Base-by-base conservation (phyloP, 2,329 filamentous ascomycete species). In the Cylindrodendrum hubeiense region DNA sequence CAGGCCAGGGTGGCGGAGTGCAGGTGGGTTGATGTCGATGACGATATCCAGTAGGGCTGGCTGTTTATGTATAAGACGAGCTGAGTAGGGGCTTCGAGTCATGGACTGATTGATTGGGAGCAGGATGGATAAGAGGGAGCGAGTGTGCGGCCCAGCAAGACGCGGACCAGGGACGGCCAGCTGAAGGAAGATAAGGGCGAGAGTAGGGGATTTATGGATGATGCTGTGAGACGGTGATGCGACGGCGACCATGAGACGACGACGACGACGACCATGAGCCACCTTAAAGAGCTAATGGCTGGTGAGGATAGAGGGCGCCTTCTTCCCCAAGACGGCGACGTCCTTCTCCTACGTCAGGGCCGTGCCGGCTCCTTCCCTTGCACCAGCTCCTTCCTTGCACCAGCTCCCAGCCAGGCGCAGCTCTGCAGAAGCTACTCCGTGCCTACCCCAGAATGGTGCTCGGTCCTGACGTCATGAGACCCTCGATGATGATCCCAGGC, bases 401-500 rank as follows among this genome's bases (percentile, higher is more conserved):
- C 22, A 13, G 46, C 15, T n/a, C 5, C 15, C 37, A n/a, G 41
- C 39, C 52, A 55, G 39, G 52, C 52, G 53, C 39, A 56, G 53
- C 37, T 30, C 39, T 28, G 46, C 39, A 47, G 37, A 33, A 46
- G 53, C 68, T 72, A 70, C 71, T 69, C 71, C 72, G 37, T 24
- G 39, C 50, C 68, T 72, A 70, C 71, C 71, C 71, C 72, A 70
- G 71, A 71, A 52, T 65, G 61, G 63, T 64, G 67, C 30, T 63
- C 43, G 66, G 3, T 66, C 50, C 60, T 74, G 72, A 74, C 72
- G 71, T 74, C 72, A 74, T 67, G 39, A 33, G 12, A 21, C 37
- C 60, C 52, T 58, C 58, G 63, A 56, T 63, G 69, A 74, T 74
- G 72, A 73, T 72, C 71, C 69, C 59, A 70, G 51, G 65, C 43